Conservation (phyloP, 805 yeast genomes). For the Candida boidinii region DNA sequence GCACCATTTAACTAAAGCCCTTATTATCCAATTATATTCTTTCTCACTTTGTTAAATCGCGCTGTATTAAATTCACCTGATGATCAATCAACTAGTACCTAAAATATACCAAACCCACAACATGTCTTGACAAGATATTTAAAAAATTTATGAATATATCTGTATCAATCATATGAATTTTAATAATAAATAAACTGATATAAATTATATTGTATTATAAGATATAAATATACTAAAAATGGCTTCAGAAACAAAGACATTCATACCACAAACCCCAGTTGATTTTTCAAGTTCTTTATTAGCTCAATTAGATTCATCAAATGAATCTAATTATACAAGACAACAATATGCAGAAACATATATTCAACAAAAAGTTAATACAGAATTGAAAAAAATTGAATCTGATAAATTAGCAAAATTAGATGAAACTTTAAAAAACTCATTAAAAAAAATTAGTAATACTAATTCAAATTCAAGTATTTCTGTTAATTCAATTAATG, state of each 20-base stretch:
- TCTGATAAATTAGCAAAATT: conserved; percentile 42
- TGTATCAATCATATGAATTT: too few relatives aligned
- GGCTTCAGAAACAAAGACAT: conserved; percentile 56
- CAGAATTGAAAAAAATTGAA: conserved; percentile 47
- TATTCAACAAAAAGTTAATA: conserved; percentile 56
- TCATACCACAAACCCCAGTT: conserved; percentile 58
- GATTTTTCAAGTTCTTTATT: conserved; percentile 59
- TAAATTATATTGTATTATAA: too few relatives aligned
- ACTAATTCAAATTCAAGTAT: conserved; percentile 19
- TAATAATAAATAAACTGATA: too few relatives aligned
- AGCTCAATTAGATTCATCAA: conserved; percentile 50
- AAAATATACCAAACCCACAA: too few relatives aligned
- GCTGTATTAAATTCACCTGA: too few relatives aligned
- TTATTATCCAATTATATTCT: too few relatives aligned
- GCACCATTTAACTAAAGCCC: too few relatives aligned
- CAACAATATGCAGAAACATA: conserved; percentile 59
- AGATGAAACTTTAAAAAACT: conserved; percentile 36
- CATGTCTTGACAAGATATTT: too few relatives aligned
- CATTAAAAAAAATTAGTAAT: conserved; percentile 25
- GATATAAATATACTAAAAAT: too few relatives aligned
- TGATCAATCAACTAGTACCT: too few relatives aligned
- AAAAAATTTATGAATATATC: too few relatives aligned
- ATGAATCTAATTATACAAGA: conserved; percentile 65
- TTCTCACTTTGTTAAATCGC: too few relatives aligned
- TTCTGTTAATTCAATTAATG: conserved; percentile 20